Base-by-base conservation (phyloP, 2,329 filamentous ascomycete genomes). In the Alternaria arborescens region DNA sequence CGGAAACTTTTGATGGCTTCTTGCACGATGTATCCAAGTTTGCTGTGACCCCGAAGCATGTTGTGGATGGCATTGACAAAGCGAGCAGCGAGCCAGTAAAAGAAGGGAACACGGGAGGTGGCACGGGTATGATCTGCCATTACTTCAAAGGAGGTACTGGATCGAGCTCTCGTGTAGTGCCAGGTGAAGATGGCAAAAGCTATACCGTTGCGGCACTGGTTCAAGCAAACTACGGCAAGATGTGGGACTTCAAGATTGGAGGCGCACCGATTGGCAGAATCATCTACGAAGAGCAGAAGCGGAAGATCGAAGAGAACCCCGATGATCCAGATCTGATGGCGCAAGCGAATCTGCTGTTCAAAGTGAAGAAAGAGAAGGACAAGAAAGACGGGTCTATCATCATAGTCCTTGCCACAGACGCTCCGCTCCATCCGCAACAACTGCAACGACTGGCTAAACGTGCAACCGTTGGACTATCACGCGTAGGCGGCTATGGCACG, bases 71-170 rank as follows among this genome's bases (percentile, higher is more conserved):
- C 0, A 85, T 90, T 52, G 79, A 82, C 32, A 79, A 73, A 8
- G 87, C 85, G 0, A 79, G 78, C 3, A 78, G 80, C 8, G 85
- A 82, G 2, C 76, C 79, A 0, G 87, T 91, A 1, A 76, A 77
- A 2, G 88, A 91, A 74, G 89, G 89, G 0, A 87, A 86, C 66
- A 84, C 83, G 2, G 89, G 89, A 3, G 89, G 89, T 18, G 89
- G 89, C n/a, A 88, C 88, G 0, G 88, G 88, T 14, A 90, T 90
- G 87, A 82, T 87, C 38, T 89, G 86, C 69, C 87, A 89, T 68
- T 84, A 83, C 64, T 89, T 87, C 79, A 90, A 90, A 72, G 89
- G 87, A 36, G 88, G 89, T 0, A 91, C 88, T 0, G 88, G 88
- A 1, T 88, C 84, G 0, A 85, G 84, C 66, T 88, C 84, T 48